Evolutionary conservation across 345 rosid species (phyloP).

Genomic region (Moricandia arvensis): DNA sequence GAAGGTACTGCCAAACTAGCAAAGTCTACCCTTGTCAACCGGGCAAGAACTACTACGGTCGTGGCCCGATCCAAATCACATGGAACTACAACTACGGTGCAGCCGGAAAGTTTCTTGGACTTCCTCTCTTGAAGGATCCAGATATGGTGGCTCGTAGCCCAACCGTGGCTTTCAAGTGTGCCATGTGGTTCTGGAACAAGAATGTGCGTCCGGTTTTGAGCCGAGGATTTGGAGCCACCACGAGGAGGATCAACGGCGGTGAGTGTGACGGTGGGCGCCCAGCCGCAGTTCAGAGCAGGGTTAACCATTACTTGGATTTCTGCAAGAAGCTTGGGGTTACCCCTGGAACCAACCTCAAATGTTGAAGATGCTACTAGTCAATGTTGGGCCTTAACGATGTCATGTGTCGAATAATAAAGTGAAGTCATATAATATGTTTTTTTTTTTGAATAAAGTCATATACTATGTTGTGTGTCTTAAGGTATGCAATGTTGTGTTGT

Average conservation of each 20-base stretch:
- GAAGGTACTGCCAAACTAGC: conserved; percentile 30
- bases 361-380: conserved; percentile 28
- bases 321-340: conserved; percentile 45
- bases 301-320: conserved; percentile 40
- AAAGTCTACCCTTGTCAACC: conserved; percentile 34
- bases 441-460: too few relatives aligned
- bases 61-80: conserved; percentile 55
- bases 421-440: background rate
- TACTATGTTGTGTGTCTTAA: conserved; percentile 1
- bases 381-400: background rate
- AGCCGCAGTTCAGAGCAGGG: conserved; percentile 38
- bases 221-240: conserved; percentile 54
- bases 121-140: conserved; percentile 47
- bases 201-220: conserved; percentile 45
- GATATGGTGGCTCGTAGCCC: conserved; percentile 48
- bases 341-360: conserved; percentile 39
- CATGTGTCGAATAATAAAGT: background rate
- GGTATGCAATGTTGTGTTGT: conserved; percentile 4
- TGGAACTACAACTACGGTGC: conserved; percentile 62
- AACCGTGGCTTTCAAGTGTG: conserved; percentile 47
- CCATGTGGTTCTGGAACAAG: conserved; percentile 60
- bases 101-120: conserved; percentile 42
- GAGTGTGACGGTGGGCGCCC: conserved; percentile 48
- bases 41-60: conserved; percentile 49
- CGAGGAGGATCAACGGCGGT: conserved; percentile 50